Conservation (phyloP, 805 yeast species). For the Hanseniaspora vineae region DNA sequence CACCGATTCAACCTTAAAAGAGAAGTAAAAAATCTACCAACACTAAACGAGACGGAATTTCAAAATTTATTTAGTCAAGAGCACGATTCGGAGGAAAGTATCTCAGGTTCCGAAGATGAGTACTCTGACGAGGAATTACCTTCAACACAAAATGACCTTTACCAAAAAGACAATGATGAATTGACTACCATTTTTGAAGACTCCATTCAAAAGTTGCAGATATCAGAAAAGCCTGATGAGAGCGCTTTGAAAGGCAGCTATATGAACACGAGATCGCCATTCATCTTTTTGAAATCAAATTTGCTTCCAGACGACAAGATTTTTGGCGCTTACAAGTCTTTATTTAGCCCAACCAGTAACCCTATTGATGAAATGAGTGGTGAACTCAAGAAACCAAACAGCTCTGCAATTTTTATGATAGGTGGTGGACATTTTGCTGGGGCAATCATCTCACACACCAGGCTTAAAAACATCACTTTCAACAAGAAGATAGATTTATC, state of each 20-base stretch:
- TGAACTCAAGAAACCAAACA: slow-evolving; percentile 14
- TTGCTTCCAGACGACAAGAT: slow-evolving; percentile 30
- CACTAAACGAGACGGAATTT: slow-evolving; percentile 44
- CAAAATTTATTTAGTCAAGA: slow-evolving; percentile 26
- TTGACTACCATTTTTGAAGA: slow-evolving; percentile 17
- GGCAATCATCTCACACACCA: slow-evolving; percentile 71
- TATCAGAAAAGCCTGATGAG: slow-evolving; percentile 18
- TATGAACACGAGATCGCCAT: slow-evolving; percentile 61
- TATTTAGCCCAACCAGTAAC: slow-evolving; percentile 35
- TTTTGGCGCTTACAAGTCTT: slow-evolving; percentile 55
- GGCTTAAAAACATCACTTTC: slow-evolving; percentile 43
- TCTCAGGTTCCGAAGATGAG: slow-evolving; percentile 41
- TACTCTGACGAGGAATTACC: slow-evolving; percentile 15
- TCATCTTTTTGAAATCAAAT: slow-evolving; percentile 41
- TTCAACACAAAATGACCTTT: slow-evolving; percentile 10
- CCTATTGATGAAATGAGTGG: slow-evolving; percentile 36
- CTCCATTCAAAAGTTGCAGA: slow-evolving; percentile 11
- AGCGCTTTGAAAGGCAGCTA: slow-evolving; percentile 15
- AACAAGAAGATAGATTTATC: slow-evolving; percentile 34
- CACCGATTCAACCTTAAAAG: slow-evolving; percentile 51
- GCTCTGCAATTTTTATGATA: slow-evolving; percentile 78
- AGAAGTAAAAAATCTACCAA: slow-evolving; percentile 28
- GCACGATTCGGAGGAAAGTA: slow-evolving; percentile 36
- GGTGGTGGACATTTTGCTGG: slow-evolving; percentile 99
- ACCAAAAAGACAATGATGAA: slow-evolving; percentile 6